Base-by-base conservation (phyloP, 2,329 filamentous ascomycete species). In the Spiromastix sp. region DNA sequence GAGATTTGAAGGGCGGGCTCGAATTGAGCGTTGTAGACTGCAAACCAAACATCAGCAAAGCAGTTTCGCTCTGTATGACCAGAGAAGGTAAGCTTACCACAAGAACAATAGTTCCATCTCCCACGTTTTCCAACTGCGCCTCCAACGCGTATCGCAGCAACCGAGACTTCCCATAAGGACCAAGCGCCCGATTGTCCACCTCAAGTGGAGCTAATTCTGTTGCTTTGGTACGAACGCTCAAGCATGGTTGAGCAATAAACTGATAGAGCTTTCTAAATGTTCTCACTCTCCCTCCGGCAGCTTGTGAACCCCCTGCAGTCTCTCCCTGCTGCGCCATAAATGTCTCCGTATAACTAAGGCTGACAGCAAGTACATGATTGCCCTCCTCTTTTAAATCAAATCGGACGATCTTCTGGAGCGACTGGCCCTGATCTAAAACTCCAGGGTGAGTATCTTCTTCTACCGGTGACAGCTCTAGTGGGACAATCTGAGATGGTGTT, bases 221-320 rank as follows among this genome's bases (percentile, higher is more conserved):
- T 3, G 85, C 75, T 57, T 96, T 98, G 1, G 89, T 95, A 43
- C 89, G 71, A 40, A 98, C 89, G 43, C 87, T 85, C 46, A 98
- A 67, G 41, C 86, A 82, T 25, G 85, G 77, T 64, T 93, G 89
- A 54, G 87, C 91, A 37, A 93, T 79, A 54, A 98, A 98, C 58
- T 96, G 91, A 59, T 96, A 98, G 41, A 98, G 65, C 63, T 96
- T 96, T 46, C 89, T 71, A 55, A 96, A 96, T 7, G 85, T 93
- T 40, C 91, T 70, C 24, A 83, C 80, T 32, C 85, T 73, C 4
- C 70, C 71, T 37, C 68, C 67, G 2, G 67, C 68, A 15, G 69
- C 68, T 42, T 63, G 56, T 19, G 54, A 51, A 15, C 61, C 60
- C 22, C 58, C 56, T 1, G 54, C 52, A 43, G 64, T 54, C 17